Base-by-base conservation (phyloP, 164 flowering plant genomes). In the Sedum album region DNA sequence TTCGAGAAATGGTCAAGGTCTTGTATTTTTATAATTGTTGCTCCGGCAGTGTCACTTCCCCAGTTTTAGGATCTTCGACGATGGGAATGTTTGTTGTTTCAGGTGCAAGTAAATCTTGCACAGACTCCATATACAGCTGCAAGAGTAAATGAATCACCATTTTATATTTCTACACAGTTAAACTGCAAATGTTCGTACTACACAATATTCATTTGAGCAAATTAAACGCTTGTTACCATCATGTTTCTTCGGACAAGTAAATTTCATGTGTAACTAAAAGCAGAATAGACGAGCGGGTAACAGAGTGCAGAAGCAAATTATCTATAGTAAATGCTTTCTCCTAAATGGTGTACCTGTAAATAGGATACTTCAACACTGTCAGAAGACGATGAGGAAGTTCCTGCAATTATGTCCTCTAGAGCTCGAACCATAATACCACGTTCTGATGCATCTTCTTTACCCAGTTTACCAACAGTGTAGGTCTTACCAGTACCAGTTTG, bases 21-120 rank as follows among this genome's bases (percentile, higher is more conserved):
- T 70, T 66, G 79, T 74, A 93, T 69, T 74, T 76, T 82, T 64
- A 87, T 79, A 25, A 85, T 73, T 38, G 82, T 63, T 48, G 86
- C 91, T 70, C 92, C 91, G 66, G 86, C 65, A 86, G 73, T 70
- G 86, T 80, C 44, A 93, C 86, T 80, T 90, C 93, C 38, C 95
- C 98, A 26, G 84, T 93, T 79, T 83, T 90, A 31, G 91, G 78
- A 71, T 88, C 96, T 81, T 93, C 96, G 51, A 73, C 73, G 33
- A 93, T 84, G 46, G 87, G 83, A 71, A 93, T 88, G 66, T 86
- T 90, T 65, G 62, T 76, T 78, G 83, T 93, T 77, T 86, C 92
- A 28, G 98, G 96, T 31, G 84, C 81, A 66, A 93, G 90, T 70
- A 90, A 77, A 81, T 93, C 96, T 80, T 93, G 96, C 66, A 93